A percentile compares a stretch with the other conserved stretches of the same genome.
These are phyloP conservation scores for Diaporthe sp. DNA, from an alignment of 2,329 filamentous ascomycete species.

Conservation along the genomic window DNA sequence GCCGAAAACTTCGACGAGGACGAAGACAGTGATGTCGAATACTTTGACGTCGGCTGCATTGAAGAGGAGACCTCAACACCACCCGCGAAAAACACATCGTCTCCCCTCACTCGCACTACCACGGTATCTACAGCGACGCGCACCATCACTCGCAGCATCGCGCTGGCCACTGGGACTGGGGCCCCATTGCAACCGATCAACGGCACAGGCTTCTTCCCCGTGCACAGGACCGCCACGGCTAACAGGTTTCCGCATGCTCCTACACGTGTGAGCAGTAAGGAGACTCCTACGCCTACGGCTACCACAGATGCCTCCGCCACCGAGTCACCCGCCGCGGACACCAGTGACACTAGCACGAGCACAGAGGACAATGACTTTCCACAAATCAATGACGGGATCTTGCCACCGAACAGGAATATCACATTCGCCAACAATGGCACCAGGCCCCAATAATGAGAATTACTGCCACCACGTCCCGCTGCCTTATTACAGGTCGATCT, in stretches of 20 bases:
- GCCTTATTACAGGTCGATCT: no score
- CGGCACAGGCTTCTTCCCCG: constrained; percentile 11
- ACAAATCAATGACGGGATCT: background rate
- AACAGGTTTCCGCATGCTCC: background rate
- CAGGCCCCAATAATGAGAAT: background rate
- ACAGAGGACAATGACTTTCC: background rate
- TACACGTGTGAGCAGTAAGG: background rate
- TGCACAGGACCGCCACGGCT: background rate
- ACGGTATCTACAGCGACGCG: background rate
- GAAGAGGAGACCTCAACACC: background rate
- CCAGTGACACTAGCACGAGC: background rate
- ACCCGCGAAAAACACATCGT: background rate
- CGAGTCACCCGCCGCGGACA: background rate
- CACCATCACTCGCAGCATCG: constrained; percentile 18
- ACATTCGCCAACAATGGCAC: background rate
- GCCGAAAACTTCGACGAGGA: constrained; percentile 19
- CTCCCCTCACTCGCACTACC: background rate
- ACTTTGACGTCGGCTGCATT: constrained; percentile 33
- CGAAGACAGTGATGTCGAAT: background rate
- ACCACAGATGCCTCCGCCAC: background rate
- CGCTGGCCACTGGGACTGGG: constrained; percentile 9
- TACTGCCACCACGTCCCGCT: no score
- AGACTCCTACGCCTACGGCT: background rate
- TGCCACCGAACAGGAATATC: background rate
- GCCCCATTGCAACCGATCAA: background rate